A percentile compares a stretch with the other conserved stretches of the same genome.
phyloP scores from a whole-genome alignment of 2,329 filamentous ascomycete genomes.

The Paecilomyces niveus region DNA sequence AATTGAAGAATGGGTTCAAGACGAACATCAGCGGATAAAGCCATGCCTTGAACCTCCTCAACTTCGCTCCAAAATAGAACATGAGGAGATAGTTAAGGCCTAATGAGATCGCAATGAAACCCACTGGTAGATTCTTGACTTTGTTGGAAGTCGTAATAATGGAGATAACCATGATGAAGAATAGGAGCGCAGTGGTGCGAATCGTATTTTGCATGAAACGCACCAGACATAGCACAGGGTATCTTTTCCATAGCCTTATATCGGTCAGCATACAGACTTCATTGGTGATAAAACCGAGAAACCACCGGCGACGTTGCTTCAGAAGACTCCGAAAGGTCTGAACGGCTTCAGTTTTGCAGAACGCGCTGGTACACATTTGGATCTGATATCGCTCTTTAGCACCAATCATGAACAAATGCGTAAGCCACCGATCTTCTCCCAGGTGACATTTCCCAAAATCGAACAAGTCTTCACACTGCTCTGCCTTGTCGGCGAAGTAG shows the following conservation, averaged over 20 bases:
- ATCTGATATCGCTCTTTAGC: constrained; percentile 91
- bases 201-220: constrained; percentile 96
- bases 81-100: constrained; percentile 93
- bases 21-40: constrained; percentile 94
- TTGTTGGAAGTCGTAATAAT: constrained; percentile 76
- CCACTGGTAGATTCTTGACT: constrained; percentile 72
- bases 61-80: constrained; percentile 86
- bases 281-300: constrained; percentile 94
- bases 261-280: constrained; percentile 98
- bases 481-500: constrained; percentile 95
- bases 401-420: constrained; percentile 97
- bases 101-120: constrained; percentile 87
- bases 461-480: constrained; percentile 91
- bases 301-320: constrained; percentile 94
- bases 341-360: constrained; percentile 97
- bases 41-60: constrained; percentile 88
- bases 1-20: constrained; percentile 94
- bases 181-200: constrained; percentile 83
- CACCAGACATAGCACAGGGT: constrained; percentile 77
- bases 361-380: constrained; percentile 93
- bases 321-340: constrained; percentile 78
- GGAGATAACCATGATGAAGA: constrained; percentile 88
- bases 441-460: constrained; percentile 94
- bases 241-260: constrained; percentile 81
- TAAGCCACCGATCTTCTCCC: constrained; percentile 93